phyloP scores from a whole-genome alignment of 2,329 filamentous ascomycete species.

The Phialophora chinensis region DNA sequence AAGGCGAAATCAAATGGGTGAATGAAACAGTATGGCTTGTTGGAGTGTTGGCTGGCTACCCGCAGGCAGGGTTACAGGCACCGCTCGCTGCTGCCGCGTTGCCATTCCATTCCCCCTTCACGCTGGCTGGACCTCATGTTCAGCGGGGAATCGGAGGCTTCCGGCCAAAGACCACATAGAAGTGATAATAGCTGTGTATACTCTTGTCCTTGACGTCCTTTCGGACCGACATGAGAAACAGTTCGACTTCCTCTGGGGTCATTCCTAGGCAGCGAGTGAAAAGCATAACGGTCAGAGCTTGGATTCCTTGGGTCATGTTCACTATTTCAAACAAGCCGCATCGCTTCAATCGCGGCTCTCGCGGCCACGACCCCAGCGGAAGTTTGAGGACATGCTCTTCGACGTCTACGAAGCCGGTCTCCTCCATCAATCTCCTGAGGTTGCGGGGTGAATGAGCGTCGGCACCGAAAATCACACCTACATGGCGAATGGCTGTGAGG shows the following conservation, averaged over 20 bases:
- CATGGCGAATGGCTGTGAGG: neutral
- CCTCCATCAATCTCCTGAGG: slow-evolving; percentile 40
- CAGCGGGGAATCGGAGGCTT: slow-evolving; percentile 15
- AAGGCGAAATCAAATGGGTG: neutral
- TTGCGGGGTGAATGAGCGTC: slow-evolving; percentile 42
- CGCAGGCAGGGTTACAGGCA: neutral
- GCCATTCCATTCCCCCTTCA: neutral
- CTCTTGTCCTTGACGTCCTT: slow-evolving; percentile 25
- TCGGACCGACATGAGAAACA: slow-evolving; percentile 28
- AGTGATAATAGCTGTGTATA: slow-evolving; percentile 30
- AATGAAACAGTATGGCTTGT: neutral
- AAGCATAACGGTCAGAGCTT: slow-evolving; percentile 44
- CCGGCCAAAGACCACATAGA: slow-evolving; percentile 28
- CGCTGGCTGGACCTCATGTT: neutral
- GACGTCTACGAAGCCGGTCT: slow-evolving; percentile 43
- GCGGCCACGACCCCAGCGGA: slow-evolving; percentile 43
- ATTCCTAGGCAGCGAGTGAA: slow-evolving; percentile 42
- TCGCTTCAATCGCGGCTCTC: slow-evolving; percentile 40
- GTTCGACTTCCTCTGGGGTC: slow-evolving; percentile 32
- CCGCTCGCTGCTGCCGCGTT: neutral
- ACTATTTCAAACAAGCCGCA: slow-evolving; percentile 41
- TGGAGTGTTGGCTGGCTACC: too few relatives aligned
- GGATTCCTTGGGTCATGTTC: slow-evolving; percentile 42
- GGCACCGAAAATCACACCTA: slow-evolving; percentile 1
- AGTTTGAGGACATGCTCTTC: slow-evolving; percentile 42